These are phyloP conservation scores for Brettanomyces bruxellensis DNA, from an alignment of 805 yeast species.

Conservation along the genomic window DNA sequence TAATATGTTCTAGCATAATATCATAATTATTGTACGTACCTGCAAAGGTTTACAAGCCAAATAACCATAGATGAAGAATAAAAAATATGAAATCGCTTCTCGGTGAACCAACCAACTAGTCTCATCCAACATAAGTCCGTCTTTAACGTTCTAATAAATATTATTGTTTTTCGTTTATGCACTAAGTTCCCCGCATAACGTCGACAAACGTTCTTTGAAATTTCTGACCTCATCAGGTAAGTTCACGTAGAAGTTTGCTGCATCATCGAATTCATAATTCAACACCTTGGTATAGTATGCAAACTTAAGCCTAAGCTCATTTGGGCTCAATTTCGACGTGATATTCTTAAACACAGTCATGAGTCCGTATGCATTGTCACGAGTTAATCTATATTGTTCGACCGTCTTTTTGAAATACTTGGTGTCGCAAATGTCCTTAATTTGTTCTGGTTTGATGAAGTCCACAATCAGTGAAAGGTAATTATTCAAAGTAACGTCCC, in stretches of 20 bases:
- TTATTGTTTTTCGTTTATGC: neutral
- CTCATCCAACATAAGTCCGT: no score
- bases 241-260: conserved; percentile 25
- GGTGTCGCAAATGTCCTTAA: conserved; percentile 11
- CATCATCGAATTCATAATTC: conserved; percentile 25
- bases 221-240: conserved; percentile 21
- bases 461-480: conserved; percentile 25
- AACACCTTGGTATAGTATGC: conserved; percentile 22
- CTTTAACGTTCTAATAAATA: no score
- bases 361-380: conserved; percentile 27
- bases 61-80: no score
- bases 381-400: conserved; percentile 25
- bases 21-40: no score
- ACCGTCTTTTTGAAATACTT: conserved; percentile 20
- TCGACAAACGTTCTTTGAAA: conserved; percentile 14
- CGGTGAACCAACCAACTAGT: no score
- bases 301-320: conserved; percentile 14
- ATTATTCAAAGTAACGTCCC: conserved; percentile 15
- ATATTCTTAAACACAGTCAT: conserved; percentile 18
- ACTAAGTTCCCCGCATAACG: neutral
- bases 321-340: conserved; percentile 1
- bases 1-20: no score
- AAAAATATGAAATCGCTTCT: no score
- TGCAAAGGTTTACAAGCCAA: no score
- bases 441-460: conserved; percentile 13